Percentiles rank a stretch among this genome's conserved stretches.
Conservation (phyloP, 805 yeast species). For the Candida saitoana region DNA sequence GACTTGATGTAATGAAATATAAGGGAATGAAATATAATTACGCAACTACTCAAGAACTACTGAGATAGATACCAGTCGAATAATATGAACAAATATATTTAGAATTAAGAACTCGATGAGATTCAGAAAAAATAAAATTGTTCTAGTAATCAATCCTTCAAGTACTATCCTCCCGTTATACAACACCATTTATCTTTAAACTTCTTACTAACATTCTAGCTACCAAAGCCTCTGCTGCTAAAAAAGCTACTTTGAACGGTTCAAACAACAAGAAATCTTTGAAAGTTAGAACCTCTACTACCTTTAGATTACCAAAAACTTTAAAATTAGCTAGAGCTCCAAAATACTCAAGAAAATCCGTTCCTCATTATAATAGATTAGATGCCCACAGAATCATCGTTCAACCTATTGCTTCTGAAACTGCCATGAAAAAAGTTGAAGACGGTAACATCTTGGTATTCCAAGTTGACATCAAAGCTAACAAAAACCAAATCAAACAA, state of each 20-base stretch:
- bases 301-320: constrained; percentile 98
- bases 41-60: too few relatives aligned
- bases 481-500: constrained; percentile 97
- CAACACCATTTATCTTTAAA: too few relatives aligned
- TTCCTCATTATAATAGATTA: constrained; percentile 95
- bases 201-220: constrained; percentile 33
- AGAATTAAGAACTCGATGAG: too few relatives aligned
- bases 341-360: constrained; percentile 91
- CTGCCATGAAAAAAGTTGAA: constrained; percentile 99
- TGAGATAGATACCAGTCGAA: too few relatives aligned
- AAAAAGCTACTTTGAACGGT: constrained; percentile 98
- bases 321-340: constrained; percentile 91
- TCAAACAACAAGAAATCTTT: constrained; percentile 83
- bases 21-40: too few relatives aligned
- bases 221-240: constrained; percentile 92
- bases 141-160: too few relatives aligned
- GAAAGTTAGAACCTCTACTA: constrained; percentile 91
- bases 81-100: too few relatives aligned
- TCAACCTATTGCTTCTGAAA: constrained; percentile 95
- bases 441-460: constrained; percentile 98
- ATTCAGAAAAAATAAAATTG: too few relatives aligned
- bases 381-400: constrained; percentile 93
- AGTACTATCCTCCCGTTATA: too few relatives aligned
- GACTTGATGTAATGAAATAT: too few relatives aligned
- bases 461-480: constrained; percentile 95